Conservation (phyloP, 225 moss, liverwort and hornwort genomes). For the Asterella californica region DNA sequence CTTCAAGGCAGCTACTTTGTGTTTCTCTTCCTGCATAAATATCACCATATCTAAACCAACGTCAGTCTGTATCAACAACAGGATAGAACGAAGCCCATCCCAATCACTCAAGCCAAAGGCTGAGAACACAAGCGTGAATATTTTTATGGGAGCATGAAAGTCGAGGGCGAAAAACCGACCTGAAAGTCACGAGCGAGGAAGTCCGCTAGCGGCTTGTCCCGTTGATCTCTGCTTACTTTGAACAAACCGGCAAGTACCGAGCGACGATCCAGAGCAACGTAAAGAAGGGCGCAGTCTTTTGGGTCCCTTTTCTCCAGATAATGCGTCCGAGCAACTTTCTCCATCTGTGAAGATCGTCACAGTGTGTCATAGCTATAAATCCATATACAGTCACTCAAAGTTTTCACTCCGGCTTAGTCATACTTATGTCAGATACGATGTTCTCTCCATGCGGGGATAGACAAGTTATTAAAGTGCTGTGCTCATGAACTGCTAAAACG, state of each 20-base stretch:
- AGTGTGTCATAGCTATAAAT: background rate
- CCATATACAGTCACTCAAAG: background rate
- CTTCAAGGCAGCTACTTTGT: conserved; percentile 88
- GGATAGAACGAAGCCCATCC: background rate
- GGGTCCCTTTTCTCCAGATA: conserved; percentile 85
- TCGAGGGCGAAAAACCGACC: conserved; percentile 27
- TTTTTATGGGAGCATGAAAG: background rate
- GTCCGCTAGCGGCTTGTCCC: conserved; percentile 77
- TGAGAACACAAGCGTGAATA: background rate
- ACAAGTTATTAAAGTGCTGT: background rate
- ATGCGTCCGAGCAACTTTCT: conserved; percentile 87
- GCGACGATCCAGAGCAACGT: conserved; percentile 86
- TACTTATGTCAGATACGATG: background rate
- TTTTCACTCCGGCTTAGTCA: background rate
- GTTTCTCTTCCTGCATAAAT: conserved; percentile 73
- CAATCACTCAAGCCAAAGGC: background rate
- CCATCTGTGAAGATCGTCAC: conserved; percentile 43
- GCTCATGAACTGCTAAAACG: background rate
- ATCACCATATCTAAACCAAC: background rate
- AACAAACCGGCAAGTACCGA: conserved; percentile 78
- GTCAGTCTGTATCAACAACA: background rate
- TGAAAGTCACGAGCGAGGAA: conserved; percentile 85
- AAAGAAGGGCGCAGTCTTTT: conserved; percentile 92
- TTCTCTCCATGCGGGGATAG: background rate
- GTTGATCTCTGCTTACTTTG: conserved; percentile 87